A percentile compares a stretch with the other conserved stretches of the same genome.
These are phyloP conservation scores for Penicillium sp. DNA, from an alignment of 2,329 filamentous ascomycete species.

Conservation along the genomic window DNA sequence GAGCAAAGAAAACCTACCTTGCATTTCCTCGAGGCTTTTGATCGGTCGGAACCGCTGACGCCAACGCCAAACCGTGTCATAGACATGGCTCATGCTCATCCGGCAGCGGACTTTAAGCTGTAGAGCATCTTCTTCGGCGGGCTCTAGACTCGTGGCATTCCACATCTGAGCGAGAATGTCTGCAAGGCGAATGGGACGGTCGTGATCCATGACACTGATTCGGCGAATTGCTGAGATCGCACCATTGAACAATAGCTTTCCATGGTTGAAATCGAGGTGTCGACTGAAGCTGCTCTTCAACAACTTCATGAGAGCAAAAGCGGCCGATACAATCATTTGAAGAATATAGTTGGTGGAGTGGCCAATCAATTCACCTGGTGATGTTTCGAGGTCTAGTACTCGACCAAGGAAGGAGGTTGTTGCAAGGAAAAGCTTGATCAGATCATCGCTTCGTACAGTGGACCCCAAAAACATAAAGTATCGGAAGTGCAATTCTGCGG, in stretches of 20 bases:
- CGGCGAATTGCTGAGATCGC: conserved; percentile 59
- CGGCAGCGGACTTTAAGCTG: conserved; percentile 63
- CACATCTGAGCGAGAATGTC: conserved; percentile 66
- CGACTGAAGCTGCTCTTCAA: conserved; percentile 62
- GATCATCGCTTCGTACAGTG: conserved; percentile 44
- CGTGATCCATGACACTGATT: conserved; percentile 62
- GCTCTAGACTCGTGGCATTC: conserved; percentile 49
- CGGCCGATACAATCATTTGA: conserved; percentile 64
- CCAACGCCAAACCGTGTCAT: conserved; percentile 67
- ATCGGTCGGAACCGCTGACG: conserved; percentile 64
- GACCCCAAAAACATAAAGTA: conserved; percentile 50
- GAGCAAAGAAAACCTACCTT: conserved; percentile 55
- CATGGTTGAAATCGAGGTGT: conserved; percentile 55
- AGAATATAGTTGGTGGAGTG: conserved; percentile 62
- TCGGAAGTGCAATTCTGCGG: conserved; percentile 47
- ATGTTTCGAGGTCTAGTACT: conserved; percentile 46
- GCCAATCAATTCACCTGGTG: conserved; percentile 49
- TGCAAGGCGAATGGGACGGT: conserved; percentile 62
- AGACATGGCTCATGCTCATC: conserved; percentile 66
- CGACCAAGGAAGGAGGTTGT: conserved; percentile 48
- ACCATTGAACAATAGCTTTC: conserved; percentile 57
- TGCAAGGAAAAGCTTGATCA: conserved; percentile 46
- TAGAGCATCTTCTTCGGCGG: conserved; percentile 43
- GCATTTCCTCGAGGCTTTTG: conserved; percentile 60
- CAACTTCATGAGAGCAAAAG: conserved; percentile 63